Percentiles rank a stretch among this genome's conserved stretches.
These are phyloP conservation scores for Gynandropsis gynandra DNA, from an alignment of 345 rosid genomes.

Conservation along the genomic window DNA sequence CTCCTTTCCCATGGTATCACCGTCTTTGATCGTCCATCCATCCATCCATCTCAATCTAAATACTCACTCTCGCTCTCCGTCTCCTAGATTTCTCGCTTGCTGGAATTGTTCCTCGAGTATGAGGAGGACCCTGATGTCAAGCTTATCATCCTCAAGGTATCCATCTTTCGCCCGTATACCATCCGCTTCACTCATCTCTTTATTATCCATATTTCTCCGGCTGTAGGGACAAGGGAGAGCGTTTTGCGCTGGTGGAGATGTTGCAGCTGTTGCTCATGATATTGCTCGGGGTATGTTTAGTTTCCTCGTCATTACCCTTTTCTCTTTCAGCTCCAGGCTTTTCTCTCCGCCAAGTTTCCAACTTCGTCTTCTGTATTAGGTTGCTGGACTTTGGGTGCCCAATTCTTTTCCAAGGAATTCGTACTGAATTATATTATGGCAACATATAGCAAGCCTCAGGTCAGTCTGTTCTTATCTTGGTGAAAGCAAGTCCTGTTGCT, in stretches of 20 bases:
- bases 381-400: slow-evolving; percentile 49
- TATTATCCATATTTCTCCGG: not conserved
- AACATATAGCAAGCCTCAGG: slow-evolving; percentile 67
- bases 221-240: slow-evolving; percentile 69
- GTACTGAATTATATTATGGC: slow-evolving; percentile 61
- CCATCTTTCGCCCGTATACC: too few species aligned
- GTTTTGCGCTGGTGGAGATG: slow-evolving; percentile 84
- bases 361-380: slow-evolving; percentile 30
- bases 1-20: slow-evolving; percentile 42
- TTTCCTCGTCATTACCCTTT: not conserved
- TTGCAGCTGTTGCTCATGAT: slow-evolving; percentile 44
- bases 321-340: not conserved
- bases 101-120: slow-evolving; percentile 44
- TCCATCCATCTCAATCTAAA: not conserved
- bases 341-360: not conserved
- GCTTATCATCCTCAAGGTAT: slow-evolving; percentile 53
- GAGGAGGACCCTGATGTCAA: slow-evolving; percentile 47
- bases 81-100: slow-evolving; percentile 38
- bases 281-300: slow-evolving; percentile 33
- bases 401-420: slow-evolving; percentile 43
- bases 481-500: not conserved
- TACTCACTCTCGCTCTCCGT: not conserved
- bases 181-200: not conserved
- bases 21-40: not conserved
- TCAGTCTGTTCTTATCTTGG: slow-evolving; percentile 11